These are phyloP conservation scores for Colletotrichum sp. DNA, from an alignment of 2,329 filamentous ascomycete genomes.

Conservation along the genomic window DNA sequence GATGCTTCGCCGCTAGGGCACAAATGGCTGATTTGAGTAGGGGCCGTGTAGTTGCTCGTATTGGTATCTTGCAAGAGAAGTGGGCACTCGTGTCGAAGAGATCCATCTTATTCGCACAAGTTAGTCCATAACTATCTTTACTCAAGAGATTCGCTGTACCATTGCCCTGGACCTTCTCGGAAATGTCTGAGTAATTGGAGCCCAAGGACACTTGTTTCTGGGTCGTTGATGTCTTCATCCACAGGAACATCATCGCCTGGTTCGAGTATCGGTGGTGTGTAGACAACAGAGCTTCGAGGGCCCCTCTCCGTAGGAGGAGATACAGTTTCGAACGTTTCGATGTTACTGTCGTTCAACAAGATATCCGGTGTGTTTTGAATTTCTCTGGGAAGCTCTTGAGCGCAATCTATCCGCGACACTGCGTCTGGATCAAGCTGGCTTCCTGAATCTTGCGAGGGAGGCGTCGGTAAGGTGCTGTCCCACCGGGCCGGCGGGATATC, in stretches of 20 bases:
- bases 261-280: not conserved
- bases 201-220: not conserved
- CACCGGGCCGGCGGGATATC: not conserved
- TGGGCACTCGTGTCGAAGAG: conserved; percentile 61
- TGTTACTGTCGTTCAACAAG: not conserved
- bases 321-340: not conserved
- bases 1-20: conserved; percentile 67
- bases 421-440: not conserved
- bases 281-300: not conserved
- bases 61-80: conserved; percentile 64
- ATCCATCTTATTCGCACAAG: conserved; percentile 44
- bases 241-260: not conserved
- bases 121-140: not conserved
- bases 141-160: not conserved
- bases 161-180: conserved; percentile 2
- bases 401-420: not conserved
- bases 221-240: not conserved
- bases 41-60: conserved; percentile 56
- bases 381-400: not conserved
- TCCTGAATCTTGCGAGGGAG: not conserved
- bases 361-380: not conserved
- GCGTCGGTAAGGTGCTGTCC: not conserved
- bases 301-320: not conserved
- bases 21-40: conserved; percentile 55
- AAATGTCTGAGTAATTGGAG: not conserved